Evolutionary conservation across 805 yeast species (phyloP), one percentile per base, ranked within the genome.

Genomic region (Deakozyma indianensis): DNA sequence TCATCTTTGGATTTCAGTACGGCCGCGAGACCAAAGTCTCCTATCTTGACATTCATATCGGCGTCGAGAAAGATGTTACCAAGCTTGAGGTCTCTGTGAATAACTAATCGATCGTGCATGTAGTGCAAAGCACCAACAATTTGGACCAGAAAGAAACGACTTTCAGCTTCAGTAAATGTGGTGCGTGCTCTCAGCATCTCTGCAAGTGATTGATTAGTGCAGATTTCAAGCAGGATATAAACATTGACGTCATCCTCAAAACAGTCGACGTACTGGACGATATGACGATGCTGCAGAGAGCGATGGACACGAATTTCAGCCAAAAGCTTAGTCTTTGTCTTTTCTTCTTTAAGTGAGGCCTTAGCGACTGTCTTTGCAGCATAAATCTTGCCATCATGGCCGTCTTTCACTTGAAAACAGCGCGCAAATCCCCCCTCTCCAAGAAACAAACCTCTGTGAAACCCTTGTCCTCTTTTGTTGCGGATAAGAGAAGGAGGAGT

Each of bases 341-440:
- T 90, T 56, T 84, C 95, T 49, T 83, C 80, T 53, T 81, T 83
- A 53, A 92, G 81, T 9, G 96, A 87, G 0, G 88, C 88, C 64
- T 92, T 92, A 45, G 99, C 98, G 29, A 92, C 94, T 0, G 98
- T 94, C 60, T 92, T 92, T 25, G 98, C 98, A 18, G 98, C 99
- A 63, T 71, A 92, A 1, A 84, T 74, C 57, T 77, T 76, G 28
- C 97, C 97, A 21, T 56, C 51, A 52, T 75, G 69, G 50, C 86
- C 82, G 64, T 88, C 95, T 60, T 83, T 85, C 71, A 92, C 92
- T 62, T 92, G 96, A 66, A 92, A 92, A 61, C 99, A 92, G 59
- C 97, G 77, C 16, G 98, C 99, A 69, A 92, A 92, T 0, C 99
- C 99, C 49, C 99, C 99, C 67, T 90, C 97, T 29, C 98, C 98